These are phyloP conservation scores for Mortierella polycephala DNA, from an alignment of 371 early-diverging fungal species.

Conservation along the genomic window DNA sequence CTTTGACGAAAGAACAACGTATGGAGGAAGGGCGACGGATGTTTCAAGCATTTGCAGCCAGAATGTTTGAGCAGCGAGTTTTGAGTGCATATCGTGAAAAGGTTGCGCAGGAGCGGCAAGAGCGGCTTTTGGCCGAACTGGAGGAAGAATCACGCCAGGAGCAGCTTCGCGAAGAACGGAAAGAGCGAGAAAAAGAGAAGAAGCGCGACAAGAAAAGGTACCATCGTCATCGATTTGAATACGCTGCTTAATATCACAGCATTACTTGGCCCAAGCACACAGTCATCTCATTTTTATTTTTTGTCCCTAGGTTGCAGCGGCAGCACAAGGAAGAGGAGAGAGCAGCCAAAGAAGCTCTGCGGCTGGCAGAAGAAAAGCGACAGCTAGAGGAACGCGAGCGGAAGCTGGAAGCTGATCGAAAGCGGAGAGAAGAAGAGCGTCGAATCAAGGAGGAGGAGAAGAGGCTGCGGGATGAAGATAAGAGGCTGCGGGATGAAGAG, in stretches of 20 bases:
- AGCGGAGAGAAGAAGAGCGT: slow-evolving; percentile 65
- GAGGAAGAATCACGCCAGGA: slow-evolving; percentile 79
- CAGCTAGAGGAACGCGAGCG: slow-evolving; percentile 41
- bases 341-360: slow-evolving; percentile 66
- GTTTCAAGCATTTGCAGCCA: slow-evolving; percentile 95
- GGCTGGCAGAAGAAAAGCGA: slow-evolving; percentile 49
- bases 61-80: slow-evolving; percentile 95
- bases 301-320: slow-evolving; percentile 47
- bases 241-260: background rate
- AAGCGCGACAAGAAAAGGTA: slow-evolving; percentile 70
- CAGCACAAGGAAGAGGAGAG: slow-evolving; percentile 71
- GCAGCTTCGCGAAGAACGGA: slow-evolving; percentile 71
- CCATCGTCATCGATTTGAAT: background rate
- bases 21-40: slow-evolving; percentile 92
- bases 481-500: slow-evolving; percentile 22
- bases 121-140: slow-evolving; percentile 80
- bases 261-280: background rate
- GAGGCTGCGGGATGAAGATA: slow-evolving; percentile 65
- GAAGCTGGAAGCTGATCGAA: slow-evolving; percentile 62
- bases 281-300: background rate
- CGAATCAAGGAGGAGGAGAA: slow-evolving; percentile 60
- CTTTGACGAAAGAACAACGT: slow-evolving; percentile 83
- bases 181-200: slow-evolving; percentile 75
- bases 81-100: slow-evolving; percentile 92
- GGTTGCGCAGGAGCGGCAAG: slow-evolving; percentile 84